Evolutionary conservation across 768 basidiomycete species (phyloP), one percentile per base, ranked within the genome.

Genomic region (Boletellus ananas): DNA sequence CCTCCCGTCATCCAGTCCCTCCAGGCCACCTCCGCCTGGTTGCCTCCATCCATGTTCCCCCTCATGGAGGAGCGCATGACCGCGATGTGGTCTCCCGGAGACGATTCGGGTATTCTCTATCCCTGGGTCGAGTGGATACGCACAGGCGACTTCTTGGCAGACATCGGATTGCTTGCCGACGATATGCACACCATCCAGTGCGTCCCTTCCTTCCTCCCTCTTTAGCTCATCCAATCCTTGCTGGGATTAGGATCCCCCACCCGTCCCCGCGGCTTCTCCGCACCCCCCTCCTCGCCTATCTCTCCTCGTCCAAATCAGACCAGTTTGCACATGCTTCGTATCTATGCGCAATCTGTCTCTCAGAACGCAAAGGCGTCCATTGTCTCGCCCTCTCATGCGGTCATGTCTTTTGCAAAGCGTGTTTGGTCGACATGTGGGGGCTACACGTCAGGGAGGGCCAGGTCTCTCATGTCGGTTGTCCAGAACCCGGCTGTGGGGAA

Each of bases 371-470:
- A 62, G 93, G 93, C 38, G 75, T 79, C 13, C 79, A 80, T 56
- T 93, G 91, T 63, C 59, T 93, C 14, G 75, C 79, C 54, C 72
- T 94, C 43, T 62, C 72, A 3, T 94, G 92, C 61, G 67, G 69
- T 1, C 93, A 94, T 65, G 78, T 93, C 12, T 94, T 93, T 65
- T 95, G 93, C 64, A 79, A 81, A n/a, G 66, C 77, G 8, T 95
- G 93, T 62, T 66, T 95, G 23, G 74, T 75, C 45, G 84, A 87
- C 45, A 94, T 88, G 63, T 96, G 92, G 92, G 75, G 77, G 38
- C 64, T 92, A 43, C 87, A 85, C 56, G 87, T 96, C 46, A 71
- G 69, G 42, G 91, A 94, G 62, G 93, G 93, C 7, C 83, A 87
- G 50, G 72, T 92, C 13, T 77, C 74, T 27, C 75, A 76, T 17